A percentile compares a stretch with the other conserved stretches of the same genome.
These are phyloP conservation scores for Gynostemma pentaphyllum DNA, from an alignment of 306 rosid species.

Conservation along the genomic window DNA sequence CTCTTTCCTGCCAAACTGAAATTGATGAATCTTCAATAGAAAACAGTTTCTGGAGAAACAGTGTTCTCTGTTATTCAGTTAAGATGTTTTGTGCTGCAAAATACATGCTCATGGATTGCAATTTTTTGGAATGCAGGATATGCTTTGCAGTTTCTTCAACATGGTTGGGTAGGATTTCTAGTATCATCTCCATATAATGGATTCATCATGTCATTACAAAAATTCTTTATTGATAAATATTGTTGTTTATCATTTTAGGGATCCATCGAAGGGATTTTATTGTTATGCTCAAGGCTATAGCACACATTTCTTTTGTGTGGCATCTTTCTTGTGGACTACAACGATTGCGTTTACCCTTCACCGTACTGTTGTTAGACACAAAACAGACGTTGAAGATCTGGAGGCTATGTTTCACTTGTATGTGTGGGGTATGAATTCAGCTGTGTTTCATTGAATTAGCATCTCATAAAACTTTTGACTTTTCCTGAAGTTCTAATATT, in stretches of 20 bases:
- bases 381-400: conserved; percentile 92
- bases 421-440: conserved; percentile 79
- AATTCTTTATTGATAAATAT: background rate
- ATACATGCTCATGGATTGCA: conserved; percentile 19
- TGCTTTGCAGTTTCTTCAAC: conserved; percentile 98
- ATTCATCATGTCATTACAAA: background rate
- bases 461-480: background rate
- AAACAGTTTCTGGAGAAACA: background rate
- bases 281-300: conserved; percentile 86
- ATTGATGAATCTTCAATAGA: background rate
- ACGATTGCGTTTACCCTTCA: conserved; percentile 95
- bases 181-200: background rate
- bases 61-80: background rate
- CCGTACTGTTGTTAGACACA: conserved; percentile 90
- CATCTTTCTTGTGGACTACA: conserved; percentile 98
- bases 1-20: background rate
- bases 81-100: background rate
- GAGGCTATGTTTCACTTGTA: conserved; percentile 97
- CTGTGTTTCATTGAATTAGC: background rate
- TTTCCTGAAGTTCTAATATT: background rate
- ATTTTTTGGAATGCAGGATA: conserved; percentile 56
- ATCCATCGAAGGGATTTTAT: conserved; percentile 76
- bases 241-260: conserved; percentile 38
- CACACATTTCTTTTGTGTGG: conserved; percentile 94
- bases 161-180: conserved; percentile 63